Conservation (phyloP, 352 stramenopile species). For the Pilasporangium apinafurcum region DNA sequence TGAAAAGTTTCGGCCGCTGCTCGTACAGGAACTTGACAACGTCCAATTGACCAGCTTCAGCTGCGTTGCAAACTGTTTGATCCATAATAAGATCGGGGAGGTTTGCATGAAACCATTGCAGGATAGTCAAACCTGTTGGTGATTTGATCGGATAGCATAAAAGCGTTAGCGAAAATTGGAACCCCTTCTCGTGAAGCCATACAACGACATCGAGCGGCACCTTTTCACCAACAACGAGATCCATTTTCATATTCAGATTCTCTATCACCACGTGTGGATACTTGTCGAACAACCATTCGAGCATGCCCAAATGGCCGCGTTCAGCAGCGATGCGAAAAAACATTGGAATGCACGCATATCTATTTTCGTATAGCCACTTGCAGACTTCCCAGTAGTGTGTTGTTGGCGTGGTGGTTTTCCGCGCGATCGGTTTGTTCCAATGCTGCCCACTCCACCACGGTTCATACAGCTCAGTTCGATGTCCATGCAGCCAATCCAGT, state of each 20-base stretch:
- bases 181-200: conserved; percentile 4
- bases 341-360: not conserved
- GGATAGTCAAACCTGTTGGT: not conserved
- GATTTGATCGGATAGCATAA: no score
- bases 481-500: no score
- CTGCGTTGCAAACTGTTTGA: no score
- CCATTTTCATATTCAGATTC: conserved; percentile 1
- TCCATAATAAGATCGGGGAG: not conserved
- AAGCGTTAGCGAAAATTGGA: conserved; percentile 1
- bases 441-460: no score
- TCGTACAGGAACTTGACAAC: conserved; percentile 5
- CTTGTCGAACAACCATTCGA: not conserved
- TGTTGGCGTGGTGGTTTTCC: no score
- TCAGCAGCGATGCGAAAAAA: not conserved
- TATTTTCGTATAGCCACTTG: not conserved
- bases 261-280: not conserved
- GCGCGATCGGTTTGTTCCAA: no score
- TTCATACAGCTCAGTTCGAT: no score
- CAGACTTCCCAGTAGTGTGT: not conserved
- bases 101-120: conserved; percentile 4
- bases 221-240: not conserved
- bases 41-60: not conserved
- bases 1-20: conserved; percentile 3
- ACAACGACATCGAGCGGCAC: conserved; percentile 1
- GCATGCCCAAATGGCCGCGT: not conserved